Percentiles rank a stretch among this genome's conserved stretches.
Conservation (phyloP, 805 yeast genomes). For the Starmerella powellii region DNA sequence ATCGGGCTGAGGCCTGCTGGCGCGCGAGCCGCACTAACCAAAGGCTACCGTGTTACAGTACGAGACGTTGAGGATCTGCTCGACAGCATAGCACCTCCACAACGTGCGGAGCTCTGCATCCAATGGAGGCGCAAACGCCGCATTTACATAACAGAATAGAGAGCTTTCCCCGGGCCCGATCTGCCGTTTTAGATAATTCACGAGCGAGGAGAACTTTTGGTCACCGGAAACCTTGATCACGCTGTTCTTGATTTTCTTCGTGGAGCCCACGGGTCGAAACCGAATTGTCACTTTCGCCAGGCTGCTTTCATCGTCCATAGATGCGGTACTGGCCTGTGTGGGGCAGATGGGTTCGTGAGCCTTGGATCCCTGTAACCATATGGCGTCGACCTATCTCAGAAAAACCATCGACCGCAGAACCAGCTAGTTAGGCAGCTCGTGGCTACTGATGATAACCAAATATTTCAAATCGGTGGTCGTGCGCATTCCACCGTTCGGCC, state of each 20-base stretch:
- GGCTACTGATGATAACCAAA: conserved; percentile 73
- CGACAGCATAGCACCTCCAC: conserved; percentile 23
- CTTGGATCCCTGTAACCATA: too few relatives aligned
- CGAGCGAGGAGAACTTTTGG: conserved; percentile 38
- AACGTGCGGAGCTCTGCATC: conserved; percentile 30
- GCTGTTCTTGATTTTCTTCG: conserved; percentile 37
- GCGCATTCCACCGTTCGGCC: conserved; percentile 35
- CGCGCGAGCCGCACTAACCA: conserved; percentile 26
- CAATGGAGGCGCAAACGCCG: conserved; percentile 33
- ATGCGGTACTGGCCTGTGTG: too few relatives aligned
- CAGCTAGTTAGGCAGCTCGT: too few relatives aligned
- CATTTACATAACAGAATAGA: conserved; percentile 33
- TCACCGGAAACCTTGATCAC: conserved; percentile 36
- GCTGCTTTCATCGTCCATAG: conserved; percentile 1
- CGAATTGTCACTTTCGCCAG: conserved; percentile 30
- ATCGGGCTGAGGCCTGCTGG: too few relatives aligned
- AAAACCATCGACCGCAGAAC: too few relatives aligned
- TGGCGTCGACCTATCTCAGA: too few relatives aligned
- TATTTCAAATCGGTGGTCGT: conserved; percentile 69
- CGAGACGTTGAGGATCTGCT: conserved; percentile 26
- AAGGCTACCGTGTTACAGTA: conserved; percentile 31
- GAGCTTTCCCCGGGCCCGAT: conserved; percentile 26
- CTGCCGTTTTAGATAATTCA: conserved; percentile 35
- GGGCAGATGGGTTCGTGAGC: too few relatives aligned
- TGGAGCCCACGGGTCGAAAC: conserved; percentile 44